A percentile compares a stretch with the other conserved stretches of the same genome.
phyloP scores from a whole-genome alignment of 768 basidiomycete genomes.

The Gloeophyllum trabeum region DNA sequence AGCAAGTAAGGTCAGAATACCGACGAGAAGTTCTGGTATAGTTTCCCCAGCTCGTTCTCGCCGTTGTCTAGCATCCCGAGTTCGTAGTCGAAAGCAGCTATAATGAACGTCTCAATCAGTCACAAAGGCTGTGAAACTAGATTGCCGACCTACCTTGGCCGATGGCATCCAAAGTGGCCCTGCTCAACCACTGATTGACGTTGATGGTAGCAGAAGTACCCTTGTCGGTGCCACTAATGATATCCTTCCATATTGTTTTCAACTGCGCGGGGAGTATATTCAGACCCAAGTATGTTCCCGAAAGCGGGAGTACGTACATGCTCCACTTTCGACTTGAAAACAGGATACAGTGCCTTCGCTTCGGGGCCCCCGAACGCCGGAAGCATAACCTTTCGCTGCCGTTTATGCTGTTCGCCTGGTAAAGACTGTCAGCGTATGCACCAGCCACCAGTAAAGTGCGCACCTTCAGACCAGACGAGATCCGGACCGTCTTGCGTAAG shows the following conservation, averaged over 20 bases:
- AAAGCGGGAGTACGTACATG: background rate
- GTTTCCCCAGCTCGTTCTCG: background rate
- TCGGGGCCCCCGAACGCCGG: slow-evolving; percentile 17
- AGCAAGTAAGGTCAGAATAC: no score
- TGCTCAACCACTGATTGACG: slow-evolving; percentile 11
- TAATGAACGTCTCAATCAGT: background rate
- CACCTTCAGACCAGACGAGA: background rate
- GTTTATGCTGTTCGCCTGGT: slow-evolving; percentile 13
- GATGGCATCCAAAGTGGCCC: slow-evolving; percentile 17
- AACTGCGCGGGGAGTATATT: slow-evolving; percentile 9
- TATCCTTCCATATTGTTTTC: slow-evolving; percentile 13
- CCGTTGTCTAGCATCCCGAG: background rate
- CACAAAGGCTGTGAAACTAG: background rate
- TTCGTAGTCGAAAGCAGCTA: slow-evolving; percentile 5
- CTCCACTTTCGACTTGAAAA: background rate
- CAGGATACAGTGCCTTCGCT: slow-evolving; percentile 1
- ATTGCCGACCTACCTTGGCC: slow-evolving; percentile 12
- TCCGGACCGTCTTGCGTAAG: background rate
- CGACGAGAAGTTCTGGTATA: slow-evolving; percentile 12
- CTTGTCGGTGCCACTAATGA: slow-evolving; percentile 7
- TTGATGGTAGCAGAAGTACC: slow-evolving; percentile 8
- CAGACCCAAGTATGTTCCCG: background rate
- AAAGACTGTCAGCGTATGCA: background rate
- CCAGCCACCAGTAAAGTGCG: background rate
- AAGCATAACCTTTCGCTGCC: slow-evolving; percentile 19